phyloP scores from a whole-genome alignment of 2,329 filamentous ascomycete genomes.

The Madurella fahalii region DNA sequence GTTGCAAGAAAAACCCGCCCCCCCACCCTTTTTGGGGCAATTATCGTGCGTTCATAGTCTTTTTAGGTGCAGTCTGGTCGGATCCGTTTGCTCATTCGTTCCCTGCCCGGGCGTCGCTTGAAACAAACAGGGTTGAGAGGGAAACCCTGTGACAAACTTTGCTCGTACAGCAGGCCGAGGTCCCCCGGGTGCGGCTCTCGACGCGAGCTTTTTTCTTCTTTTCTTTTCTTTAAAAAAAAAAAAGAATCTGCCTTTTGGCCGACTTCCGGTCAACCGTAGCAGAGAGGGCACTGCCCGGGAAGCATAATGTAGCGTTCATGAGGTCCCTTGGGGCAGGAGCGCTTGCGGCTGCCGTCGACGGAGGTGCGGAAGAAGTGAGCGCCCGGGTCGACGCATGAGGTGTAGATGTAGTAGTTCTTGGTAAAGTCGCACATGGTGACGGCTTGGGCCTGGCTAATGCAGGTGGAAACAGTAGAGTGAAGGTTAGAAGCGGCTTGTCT shows the following conservation, averaged over 20 bases:
- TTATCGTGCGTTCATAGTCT: background rate
- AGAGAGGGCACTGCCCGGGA: constrained; percentile 36
- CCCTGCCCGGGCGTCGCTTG: background rate
- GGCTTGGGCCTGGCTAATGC: background rate
- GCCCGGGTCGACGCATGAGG: constrained; percentile 63
- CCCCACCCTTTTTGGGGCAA: too few species aligned
- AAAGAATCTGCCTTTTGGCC: too few species aligned
- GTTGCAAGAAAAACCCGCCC: background rate
- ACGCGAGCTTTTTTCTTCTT: too few species aligned
- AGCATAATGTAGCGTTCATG: constrained; percentile 69
- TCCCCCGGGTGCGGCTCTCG: too few species aligned
- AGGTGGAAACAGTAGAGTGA: background rate
- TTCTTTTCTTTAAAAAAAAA: too few species aligned
- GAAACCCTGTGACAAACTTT: too few species aligned
- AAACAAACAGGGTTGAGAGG: too few species aligned
- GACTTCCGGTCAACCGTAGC: constrained; percentile 32
- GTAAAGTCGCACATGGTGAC: constrained; percentile 57
- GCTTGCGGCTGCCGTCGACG: constrained; percentile 59
- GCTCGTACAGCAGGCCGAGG: too few species aligned
- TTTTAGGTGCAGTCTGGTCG: background rate
- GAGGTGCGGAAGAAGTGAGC: constrained; percentile 68
- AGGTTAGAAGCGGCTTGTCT: background rate
- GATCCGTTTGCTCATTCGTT: background rate
- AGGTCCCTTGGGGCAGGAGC: constrained; percentile 58
- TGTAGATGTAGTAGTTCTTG: constrained; percentile 76